Evolutionary conservation across 768 basidiomycete species (phyloP), one percentile per base, ranked within the genome.

Genomic region (Pleurotus tuoliensis): DNA sequence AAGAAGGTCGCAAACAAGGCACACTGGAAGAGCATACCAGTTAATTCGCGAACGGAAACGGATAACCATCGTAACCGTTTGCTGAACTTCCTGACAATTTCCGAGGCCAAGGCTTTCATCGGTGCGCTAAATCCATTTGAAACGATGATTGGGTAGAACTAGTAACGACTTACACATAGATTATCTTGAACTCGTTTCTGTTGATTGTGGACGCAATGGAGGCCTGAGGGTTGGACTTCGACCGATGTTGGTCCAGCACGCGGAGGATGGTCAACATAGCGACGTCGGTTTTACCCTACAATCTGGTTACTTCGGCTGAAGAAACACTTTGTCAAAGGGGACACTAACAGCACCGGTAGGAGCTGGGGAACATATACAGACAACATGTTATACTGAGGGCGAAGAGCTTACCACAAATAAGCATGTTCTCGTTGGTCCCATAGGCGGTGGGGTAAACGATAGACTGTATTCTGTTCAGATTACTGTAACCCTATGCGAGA

Each of bases 201-300:
- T 83, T 68, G 55, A 96, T 89, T 4, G 81, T 76, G 2, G 77
- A 67, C 8, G 73, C 71, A 5, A 83, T 63, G 30, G 71, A 64
- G 44, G 55, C 67, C 52, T 65, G 71, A 7, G 56, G 63, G 37
- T 65, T 67, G 3, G 62, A 56, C 20, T 66, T 55, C 24, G 66
- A 60, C 9, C 73, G 66, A 67, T 96, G 82, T 63, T 94, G 92
- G 48, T 85, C 75, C 46, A 98, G 73, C 25, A 95, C 90, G 27
- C 94, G 90, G 47, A 99, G 81, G 59, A 99, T 88, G 3, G 92
- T 81, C 65, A 99, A 78, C 84, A 98, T 90, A 0, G 97, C 97
- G 0, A 99, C 89, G 70, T 99, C 97, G 0, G 97, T 99, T 92
- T 99, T 99, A 71, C 97, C 97, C 94, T 95, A 62, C 43, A 22